Percentiles rank a stretch among this genome's conserved stretches.
Evolutionary conservation across 192 early-diverging fungal species (phyloP).

Genomic region (Glomus cerebriforme): DNA sequence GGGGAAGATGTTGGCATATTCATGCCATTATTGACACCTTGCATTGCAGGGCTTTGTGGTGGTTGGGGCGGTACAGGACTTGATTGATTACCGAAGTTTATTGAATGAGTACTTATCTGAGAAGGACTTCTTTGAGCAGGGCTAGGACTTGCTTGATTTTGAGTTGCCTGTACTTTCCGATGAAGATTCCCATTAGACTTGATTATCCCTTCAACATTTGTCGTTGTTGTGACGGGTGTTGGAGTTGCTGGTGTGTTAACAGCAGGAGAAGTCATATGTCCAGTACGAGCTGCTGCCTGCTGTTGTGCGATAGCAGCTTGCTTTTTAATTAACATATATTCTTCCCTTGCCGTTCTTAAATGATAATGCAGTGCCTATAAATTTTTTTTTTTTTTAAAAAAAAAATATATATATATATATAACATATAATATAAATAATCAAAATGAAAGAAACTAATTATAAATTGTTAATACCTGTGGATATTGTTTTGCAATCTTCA

Average conservation of each 20-base stretch:
- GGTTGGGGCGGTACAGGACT: slow-evolving; percentile 21
- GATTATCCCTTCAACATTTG: slow-evolving; percentile 4
- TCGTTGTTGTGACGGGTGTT: slow-evolving; percentile 31
- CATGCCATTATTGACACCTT: slow-evolving; percentile 15
- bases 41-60: slow-evolving; percentile 23
- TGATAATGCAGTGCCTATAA: slow-evolving; percentile 95
- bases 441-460: slow-evolving; percentile 8
- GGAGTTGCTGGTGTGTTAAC: slow-evolving; percentile 38
- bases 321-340: slow-evolving; percentile 70
- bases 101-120: not conserved
- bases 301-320: slow-evolving; percentile 28
- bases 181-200: slow-evolving; percentile 30
- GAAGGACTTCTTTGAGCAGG: not conserved
- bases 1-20: not conserved
- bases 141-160: slow-evolving; percentile 21
- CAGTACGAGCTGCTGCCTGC: slow-evolving; percentile 11
- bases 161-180: slow-evolving; percentile 22
- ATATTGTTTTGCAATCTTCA: slow-evolving; percentile 92
- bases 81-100: not conserved
- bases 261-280: not conserved
- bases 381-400: not conserved
- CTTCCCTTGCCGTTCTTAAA: slow-evolving; percentile 90
- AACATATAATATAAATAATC: too few relatives aligned
- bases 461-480: slow-evolving; percentile 64
- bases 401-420: not conserved